A percentile compares a stretch with the other conserved stretches of the same genome.
phyloP scores from a whole-genome alignment of 1,139 yeast genomes.

The Suhomyces bokatorum region DNA sequence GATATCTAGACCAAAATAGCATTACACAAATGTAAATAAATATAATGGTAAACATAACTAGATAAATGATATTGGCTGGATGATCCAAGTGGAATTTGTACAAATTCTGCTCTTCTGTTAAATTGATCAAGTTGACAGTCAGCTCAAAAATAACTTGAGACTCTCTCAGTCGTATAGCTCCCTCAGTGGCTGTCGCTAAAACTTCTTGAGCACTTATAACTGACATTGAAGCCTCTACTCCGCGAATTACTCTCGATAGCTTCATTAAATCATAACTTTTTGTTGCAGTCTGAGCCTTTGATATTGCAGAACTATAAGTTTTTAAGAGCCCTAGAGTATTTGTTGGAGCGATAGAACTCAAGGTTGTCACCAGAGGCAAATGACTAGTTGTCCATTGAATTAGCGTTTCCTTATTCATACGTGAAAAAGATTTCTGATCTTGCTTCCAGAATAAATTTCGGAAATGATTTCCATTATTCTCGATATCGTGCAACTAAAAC shows the following conservation, averaged over 20 bases:
- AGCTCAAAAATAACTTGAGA: slow-evolving; percentile 32
- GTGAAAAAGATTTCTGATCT: neutral
- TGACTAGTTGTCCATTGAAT: neutral
- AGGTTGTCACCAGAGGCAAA: neutral
- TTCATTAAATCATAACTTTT: slow-evolving; percentile 12
- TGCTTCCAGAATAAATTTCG: too few species aligned
- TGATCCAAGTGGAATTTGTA: slow-evolving; percentile 25
- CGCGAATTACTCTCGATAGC: slow-evolving; percentile 31
- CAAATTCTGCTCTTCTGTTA: slow-evolving; percentile 28
- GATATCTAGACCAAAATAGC: slow-evolving; percentile 50
- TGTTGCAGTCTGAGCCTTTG: slow-evolving; percentile 13
- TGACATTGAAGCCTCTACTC: slow-evolving; percentile 41
- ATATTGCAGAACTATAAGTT: slow-evolving; percentile 1
- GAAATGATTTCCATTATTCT: too few species aligned
- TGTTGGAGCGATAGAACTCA: neutral
- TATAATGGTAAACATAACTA: slow-evolving; percentile 26
- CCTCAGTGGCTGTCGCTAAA: slow-evolving; percentile 41
- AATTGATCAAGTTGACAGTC: slow-evolving; percentile 34
- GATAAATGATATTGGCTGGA: slow-evolving; percentile 35
- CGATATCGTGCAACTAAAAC: too few species aligned
- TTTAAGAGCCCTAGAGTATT: neutral
- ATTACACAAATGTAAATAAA: slow-evolving; percentile 26
- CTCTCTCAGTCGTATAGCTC: slow-evolving; percentile 28
- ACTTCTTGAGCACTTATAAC: slow-evolving; percentile 34
- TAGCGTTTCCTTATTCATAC: neutral